Percentiles rank a stretch among this genome's conserved stretches.
phyloP scores from a whole-genome alignment of 305 asterid genomes.

The Stenogyne calaminthoides region DNA sequence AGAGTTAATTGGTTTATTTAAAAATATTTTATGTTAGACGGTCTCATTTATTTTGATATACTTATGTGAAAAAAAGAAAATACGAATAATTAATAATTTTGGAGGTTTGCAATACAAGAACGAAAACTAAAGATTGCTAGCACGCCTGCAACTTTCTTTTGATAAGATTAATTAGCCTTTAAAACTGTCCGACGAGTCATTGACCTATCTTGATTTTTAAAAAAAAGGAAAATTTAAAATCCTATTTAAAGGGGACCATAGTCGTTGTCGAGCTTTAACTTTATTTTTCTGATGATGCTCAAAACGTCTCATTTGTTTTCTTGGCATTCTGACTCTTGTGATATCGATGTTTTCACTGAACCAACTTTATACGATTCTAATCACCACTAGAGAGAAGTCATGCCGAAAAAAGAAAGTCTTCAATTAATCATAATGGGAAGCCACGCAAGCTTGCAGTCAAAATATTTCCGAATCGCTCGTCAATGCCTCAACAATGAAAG shows the following conservation, averaged over 20 bases:
- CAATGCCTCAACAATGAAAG: background rate
- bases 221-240: no score
- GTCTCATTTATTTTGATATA: no score
- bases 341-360: background rate
- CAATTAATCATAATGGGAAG: background rate
- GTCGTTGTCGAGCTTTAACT: background rate
- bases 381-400: background rate
- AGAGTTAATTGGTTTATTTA: no score
- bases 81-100: no score
- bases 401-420: no score
- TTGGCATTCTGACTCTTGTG: background rate
- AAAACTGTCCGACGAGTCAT: background rate
- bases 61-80: no score
- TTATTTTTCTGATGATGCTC: background rate
- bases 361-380: background rate
- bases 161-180: no score
- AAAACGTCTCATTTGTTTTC: background rate
- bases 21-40: no score
- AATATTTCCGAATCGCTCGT: background rate
- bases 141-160: no score
- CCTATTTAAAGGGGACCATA: background rate
- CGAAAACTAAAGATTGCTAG: no score
- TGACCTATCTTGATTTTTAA: background rate
- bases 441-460: background rate
- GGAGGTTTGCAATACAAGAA: no score